Base-by-base conservation (phyloP, 768 basidiomycete genomes). In the Termitomyces sp. region DNA sequence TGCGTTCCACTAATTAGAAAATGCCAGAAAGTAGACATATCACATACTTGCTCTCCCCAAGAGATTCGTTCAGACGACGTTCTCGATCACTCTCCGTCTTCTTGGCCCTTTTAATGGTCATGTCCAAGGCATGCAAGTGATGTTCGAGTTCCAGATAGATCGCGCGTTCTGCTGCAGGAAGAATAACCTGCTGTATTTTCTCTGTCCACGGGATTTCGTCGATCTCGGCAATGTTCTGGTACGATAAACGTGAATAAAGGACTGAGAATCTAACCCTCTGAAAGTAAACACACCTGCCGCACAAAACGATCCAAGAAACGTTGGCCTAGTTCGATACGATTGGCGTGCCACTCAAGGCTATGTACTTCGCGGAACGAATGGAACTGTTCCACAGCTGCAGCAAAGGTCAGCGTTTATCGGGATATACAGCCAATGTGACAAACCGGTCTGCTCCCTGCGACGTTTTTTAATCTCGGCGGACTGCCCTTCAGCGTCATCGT, bases 341-440 rank as follows among this genome's bases (percentile, higher is more conserved):
- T 88, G 1, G 85, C 85, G 66, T 97, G 94, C 95, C 95, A 98
- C 63, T 94, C 89, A 39, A 88, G 69, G 41, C 87, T 94, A 64
- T 91, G 93, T 11, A 94, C 89, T 65, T 98, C 95, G 25, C 94
- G 87, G 86, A 94, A 98, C 2, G 94, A 94, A 68, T 97, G 94
- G 79, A 98, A 98, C 61, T 85, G 83, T 70, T 98, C 95, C 51
- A 89, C 93, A 57, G 83, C 90, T 93, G 62, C 23, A 61, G 55
- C 17, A 45, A 9, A 41, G 41, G 11, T 39, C 51, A 74, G 17
- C n/a, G 34, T 28, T 30, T 12, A 16, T 41, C 16, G 17, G 39
- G 25, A n/a, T 39, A 50, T 10, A 49, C 12, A 72, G 59, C 50
- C 39, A 43, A 19, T 23, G 27, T 6, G n/a, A 4, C 27, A 6